phyloP scores from a whole-genome alignment of 805 yeast species.

The Yamadazyma kitorensis region DNA sequence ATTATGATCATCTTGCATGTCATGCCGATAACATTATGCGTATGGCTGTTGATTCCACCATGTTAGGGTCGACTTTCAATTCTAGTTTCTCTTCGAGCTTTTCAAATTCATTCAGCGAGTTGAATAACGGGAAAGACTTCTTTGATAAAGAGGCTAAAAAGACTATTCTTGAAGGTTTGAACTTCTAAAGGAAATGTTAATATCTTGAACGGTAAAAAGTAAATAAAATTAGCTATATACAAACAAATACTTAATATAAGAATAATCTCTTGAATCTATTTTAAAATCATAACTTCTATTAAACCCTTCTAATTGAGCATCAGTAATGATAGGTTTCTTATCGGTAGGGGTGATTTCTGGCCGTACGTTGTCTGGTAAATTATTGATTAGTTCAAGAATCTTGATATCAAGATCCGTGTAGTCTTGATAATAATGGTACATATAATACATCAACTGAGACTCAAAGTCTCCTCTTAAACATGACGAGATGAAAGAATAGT shows the following conservation, averaged over 20 bases:
- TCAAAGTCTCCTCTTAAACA: slow-evolving; percentile 22
- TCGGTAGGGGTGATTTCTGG: slow-evolving; percentile 6
- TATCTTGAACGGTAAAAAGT: too few relatives aligned
- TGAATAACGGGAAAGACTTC: slow-evolving; percentile 19
- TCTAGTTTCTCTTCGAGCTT: slow-evolving; percentile 36
- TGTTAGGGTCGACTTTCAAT: slow-evolving; percentile 41
- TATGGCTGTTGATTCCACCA: slow-evolving; percentile 47
- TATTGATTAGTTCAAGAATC: slow-evolving; percentile 11
- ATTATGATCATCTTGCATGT: slow-evolving; percentile 41
- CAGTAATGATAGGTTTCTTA: slow-evolving; percentile 12
- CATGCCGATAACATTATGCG: slow-evolving; percentile 45
- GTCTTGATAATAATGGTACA: slow-evolving; percentile 20
- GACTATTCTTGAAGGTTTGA: slow-evolving; percentile 15
- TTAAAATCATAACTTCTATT: slow-evolving; percentile 19
- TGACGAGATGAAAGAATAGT: slow-evolving; percentile 23
- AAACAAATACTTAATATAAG: slow-evolving; percentile 17
- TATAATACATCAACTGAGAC: slow-evolving; percentile 20
- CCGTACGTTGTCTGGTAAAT: slow-evolving; percentile 11
- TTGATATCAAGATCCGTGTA: slow-evolving; percentile 10
- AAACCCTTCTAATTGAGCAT: slow-evolving; percentile 2
- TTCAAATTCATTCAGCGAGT: slow-evolving; percentile 28
- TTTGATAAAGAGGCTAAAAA: slow-evolving; percentile 16
- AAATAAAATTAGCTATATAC: slow-evolving; percentile 1
- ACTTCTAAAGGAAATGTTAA: slow-evolving; percentile 5
- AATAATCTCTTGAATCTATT: slow-evolving; percentile 25